Conservation (phyloP, 148 eudicot genomes). For the Persicaria tinctoria region DNA sequence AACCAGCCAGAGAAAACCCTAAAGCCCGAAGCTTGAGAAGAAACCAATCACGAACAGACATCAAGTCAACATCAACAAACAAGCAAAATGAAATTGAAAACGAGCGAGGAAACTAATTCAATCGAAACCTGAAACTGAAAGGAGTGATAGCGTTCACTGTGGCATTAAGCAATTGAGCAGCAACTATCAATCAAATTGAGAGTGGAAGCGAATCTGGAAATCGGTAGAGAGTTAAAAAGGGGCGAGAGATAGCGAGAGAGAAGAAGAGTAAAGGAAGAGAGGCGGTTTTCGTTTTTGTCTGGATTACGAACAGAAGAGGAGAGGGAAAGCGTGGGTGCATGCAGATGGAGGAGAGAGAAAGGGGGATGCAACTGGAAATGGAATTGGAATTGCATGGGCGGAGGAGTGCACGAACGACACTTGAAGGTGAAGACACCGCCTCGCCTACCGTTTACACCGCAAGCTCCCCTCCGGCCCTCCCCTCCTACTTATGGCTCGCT, state of each 20-base stretch:
- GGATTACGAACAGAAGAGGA: neutral
- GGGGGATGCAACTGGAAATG: neutral
- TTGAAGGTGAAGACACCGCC: neutral
- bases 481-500: neutral
- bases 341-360: slow-evolving; percentile 5
- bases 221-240: neutral
- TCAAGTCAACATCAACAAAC: neutral
- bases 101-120: neutral
- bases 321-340: slow-evolving; percentile 4
- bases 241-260: neutral
- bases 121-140: neutral
- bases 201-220: neutral
- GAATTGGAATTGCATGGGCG: neutral
- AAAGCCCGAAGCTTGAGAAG: neutral
- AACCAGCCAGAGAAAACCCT: neutral
- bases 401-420: neutral
- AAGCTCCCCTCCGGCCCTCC: neutral
- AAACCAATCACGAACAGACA: neutral
- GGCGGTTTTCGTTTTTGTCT: neutral
- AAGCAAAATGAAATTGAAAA: neutral
- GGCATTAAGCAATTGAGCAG: neutral
- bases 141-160: neutral
- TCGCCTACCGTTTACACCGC: neutral
- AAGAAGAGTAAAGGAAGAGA: neutral
- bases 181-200: neutral